A percentile compares a stretch with the other conserved stretches of the same genome.
These are phyloP conservation scores for Gossypium mustelinum DNA, from an alignment of 345 rosid genomes.

Conservation along the genomic window DNA sequence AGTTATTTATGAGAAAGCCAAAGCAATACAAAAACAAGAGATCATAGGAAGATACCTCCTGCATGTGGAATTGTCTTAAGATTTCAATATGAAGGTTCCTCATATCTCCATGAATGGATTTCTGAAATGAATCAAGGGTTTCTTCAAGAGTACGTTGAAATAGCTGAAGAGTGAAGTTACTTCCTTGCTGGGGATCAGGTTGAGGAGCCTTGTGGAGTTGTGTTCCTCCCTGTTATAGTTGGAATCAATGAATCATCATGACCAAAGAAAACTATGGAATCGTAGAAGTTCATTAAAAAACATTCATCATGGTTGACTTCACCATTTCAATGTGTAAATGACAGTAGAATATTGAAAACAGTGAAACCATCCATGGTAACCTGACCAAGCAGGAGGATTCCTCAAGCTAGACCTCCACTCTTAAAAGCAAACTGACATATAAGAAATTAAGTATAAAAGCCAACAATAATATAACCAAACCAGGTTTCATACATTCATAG, in stretches of 20 bases:
- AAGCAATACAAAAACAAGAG: conserved; percentile 14
- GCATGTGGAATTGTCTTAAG: conserved; percentile 89
- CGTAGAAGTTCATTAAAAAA: neutral
- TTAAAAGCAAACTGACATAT: conserved; percentile 1
- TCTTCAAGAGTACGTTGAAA: conserved; percentile 87
- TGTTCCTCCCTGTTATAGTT: conserved; percentile 61
- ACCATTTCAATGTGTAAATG: neutral
- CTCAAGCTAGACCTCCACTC: neutral
- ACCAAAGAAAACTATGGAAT: conserved; percentile 1
- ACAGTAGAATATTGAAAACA: neutral
- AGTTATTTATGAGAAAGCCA: neutral
- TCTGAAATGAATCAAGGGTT: conserved; percentile 77
- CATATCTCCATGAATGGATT: conserved; percentile 82
- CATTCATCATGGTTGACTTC: neutral
- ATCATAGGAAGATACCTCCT: conserved; percentile 48
- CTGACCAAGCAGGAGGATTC: neutral
- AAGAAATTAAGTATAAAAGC: neutral
- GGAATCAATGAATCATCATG: conserved; percentile 13
- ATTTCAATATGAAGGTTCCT: conserved; percentile 94
- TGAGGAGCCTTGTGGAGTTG: conserved; percentile 41
- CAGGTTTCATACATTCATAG: conserved; percentile 52
- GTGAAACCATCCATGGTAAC: conserved; percentile 12
- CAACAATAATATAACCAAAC: conserved; percentile 16
- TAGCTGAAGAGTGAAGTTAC: conserved; percentile 80
- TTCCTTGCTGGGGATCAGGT: conserved; percentile 64